Evolutionary conservation across 2,329 filamentous ascomycete species (phyloP).

Genomic region (Teratosphaeriaceae sp.): DNA sequence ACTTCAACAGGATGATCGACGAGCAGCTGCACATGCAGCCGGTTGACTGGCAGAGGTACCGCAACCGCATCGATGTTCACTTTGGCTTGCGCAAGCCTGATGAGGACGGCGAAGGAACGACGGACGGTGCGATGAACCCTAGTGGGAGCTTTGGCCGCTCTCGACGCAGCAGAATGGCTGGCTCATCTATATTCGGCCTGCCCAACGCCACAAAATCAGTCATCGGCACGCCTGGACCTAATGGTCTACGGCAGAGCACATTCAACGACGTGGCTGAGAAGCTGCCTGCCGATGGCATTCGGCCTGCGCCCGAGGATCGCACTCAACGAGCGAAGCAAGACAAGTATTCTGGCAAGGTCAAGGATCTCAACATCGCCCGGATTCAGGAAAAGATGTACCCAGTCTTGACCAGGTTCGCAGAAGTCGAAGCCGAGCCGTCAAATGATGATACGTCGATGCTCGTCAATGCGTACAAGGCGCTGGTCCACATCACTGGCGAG

Average conservation of each 20-base stretch:
- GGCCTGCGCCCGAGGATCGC: conserved; percentile 59
- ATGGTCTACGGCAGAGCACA: conserved; percentile 23
- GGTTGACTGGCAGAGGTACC: conserved; percentile 92
- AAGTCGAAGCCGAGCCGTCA: conserved; percentile 63
- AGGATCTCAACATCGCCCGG: conserved; percentile 68
- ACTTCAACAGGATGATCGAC: conserved; percentile 91
- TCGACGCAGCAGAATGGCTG: conserved; percentile 34
- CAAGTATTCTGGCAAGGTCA: conserved; percentile 72
- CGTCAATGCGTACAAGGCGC: conserved; percentile 73
- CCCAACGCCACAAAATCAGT: conserved; percentile 76
- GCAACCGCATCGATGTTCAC: conserved; percentile 89
- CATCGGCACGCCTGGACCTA: conserved; percentile 69
- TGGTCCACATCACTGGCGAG: conserved; percentile 74
- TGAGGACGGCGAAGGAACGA: conserved; percentile 27
- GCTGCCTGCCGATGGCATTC: conserved; percentile 39
- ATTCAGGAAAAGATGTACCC: conserved; percentile 62
- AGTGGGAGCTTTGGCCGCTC: conserved; percentile 49
- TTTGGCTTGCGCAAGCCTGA: conserved; percentile 65
- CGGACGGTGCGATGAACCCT: conserved; percentile 23
- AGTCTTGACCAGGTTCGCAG: conserved; percentile 67
- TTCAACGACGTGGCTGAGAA: conserved; percentile 41
- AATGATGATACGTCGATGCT: conserved; percentile 59
- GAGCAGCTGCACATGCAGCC: conserved; percentile 67
- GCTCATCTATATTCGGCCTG: conserved; percentile 54
- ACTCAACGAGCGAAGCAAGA: conserved; percentile 78